Base-by-base conservation (phyloP, 1,284 basidiomycete species). In the Ustilago sp. region DNA sequence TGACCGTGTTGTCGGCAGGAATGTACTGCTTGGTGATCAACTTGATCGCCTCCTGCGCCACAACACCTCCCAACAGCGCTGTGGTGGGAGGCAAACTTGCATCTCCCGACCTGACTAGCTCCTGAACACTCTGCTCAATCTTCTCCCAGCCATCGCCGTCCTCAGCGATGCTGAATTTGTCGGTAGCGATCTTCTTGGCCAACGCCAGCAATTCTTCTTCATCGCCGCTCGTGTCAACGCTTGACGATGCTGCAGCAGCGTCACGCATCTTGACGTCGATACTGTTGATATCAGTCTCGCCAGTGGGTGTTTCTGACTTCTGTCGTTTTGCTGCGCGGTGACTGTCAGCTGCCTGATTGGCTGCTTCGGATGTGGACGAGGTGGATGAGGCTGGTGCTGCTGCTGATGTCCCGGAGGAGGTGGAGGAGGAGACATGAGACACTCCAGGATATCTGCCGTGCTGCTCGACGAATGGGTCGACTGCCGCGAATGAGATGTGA, bases 1-100 rank as follows among this genome's bases (percentile, higher is more conserved):
- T 89, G 77, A 93, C 94, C 71, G 92, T 92, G 23, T 94, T 94
- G 80, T 93, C 91, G 65, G 97, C 89, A 2, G 96, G 96, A 23
- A 94, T 89, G 86, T 99, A 99, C 87, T 99, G 97, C 83, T 91
- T 92, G 70, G 96, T 98, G 80, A 98, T 92, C 87, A 98, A 89
- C 89, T 99, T 99, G 90, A 99, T 98, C 8, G 92, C 91, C 87
- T 99, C 97, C 82, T 99, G 97, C n/a, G 94, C 94, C 32, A 95
- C 93, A 19, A 99, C 87, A 0, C 96, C 97, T 15, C 97, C 97
- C 2, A 98, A 87, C 83, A 99, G 91, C 0, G 95, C 95, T 0
- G 97, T 93, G 0, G 92, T 95, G 74, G 94, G 95, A 0, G 96
- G 95, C 1, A 98, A 87, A 79, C 96, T 94, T 1, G 93, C 68